A percentile compares a stretch with the other conserved stretches of the same genome.
Conservation (phyloP, 176 grass and related monocot species). For the Zea luxurians region DNA sequence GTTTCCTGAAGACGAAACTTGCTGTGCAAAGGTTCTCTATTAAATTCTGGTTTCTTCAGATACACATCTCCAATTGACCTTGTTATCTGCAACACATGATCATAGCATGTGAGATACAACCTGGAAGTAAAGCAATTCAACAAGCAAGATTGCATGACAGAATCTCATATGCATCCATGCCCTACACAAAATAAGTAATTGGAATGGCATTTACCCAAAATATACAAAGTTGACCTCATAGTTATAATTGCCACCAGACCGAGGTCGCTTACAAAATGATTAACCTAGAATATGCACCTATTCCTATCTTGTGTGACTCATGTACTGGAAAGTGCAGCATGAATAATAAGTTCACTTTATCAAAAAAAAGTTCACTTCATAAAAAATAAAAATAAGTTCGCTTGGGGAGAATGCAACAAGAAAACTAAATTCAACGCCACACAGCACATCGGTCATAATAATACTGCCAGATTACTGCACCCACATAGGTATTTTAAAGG, state of each 20-base stretch:
- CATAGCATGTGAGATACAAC: slow-evolving; percentile 15
- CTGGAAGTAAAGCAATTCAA: slow-evolving; percentile 8
- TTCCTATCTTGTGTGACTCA: background rate
- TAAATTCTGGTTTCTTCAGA: slow-evolving; percentile 88
- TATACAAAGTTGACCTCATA: background rate
- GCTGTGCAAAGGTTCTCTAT: slow-evolving; percentile 65
- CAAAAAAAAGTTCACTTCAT: background rate
- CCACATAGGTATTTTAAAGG: background rate
- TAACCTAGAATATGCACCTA: background rate
- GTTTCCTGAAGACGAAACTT: slow-evolving; percentile 68
- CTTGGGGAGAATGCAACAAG: background rate
- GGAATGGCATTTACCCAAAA: background rate
- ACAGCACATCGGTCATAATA: slow-evolving; percentile 14
- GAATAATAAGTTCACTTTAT: background rate
- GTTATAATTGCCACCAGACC: background rate
- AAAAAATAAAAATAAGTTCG: background rate
- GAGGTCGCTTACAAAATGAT: slow-evolving; percentile 5
- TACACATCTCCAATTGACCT: slow-evolving; percentile 92
- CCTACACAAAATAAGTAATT: slow-evolving; percentile 12
- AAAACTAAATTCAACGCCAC: slow-evolving; percentile 5
- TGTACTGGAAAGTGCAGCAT: background rate
- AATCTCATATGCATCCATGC: background rate
- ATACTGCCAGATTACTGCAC: background rate
- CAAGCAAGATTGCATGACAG: slow-evolving; percentile 19
- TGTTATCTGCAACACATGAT: slow-evolving; percentile 66